Evolutionary conservation across 1,139 yeast genomes (phyloP).

Genomic region (Sporopachydermia cereana): DNA sequence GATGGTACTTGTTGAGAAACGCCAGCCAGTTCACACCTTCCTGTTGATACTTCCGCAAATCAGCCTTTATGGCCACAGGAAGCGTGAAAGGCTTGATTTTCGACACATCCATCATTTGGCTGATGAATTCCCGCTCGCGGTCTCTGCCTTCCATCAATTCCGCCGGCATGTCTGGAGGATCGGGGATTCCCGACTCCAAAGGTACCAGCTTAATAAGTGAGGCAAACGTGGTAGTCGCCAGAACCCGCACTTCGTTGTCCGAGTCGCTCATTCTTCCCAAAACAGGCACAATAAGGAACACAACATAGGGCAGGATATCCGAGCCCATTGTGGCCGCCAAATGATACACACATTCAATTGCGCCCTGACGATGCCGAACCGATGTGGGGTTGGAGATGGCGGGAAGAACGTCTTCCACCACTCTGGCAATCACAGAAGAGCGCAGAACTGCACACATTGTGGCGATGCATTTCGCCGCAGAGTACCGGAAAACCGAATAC

Average conservation of each 20-base stretch:
- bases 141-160: conserved; percentile 83
- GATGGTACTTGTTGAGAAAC: conserved; percentile 83
- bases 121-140: conserved; percentile 85
- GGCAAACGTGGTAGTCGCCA: conserved; percentile 95
- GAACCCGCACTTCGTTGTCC: conserved; percentile 73
- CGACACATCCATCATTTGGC: conserved; percentile 97
- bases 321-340: conserved; percentile 79
- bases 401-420: conserved; percentile 73
- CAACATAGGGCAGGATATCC: conserved; percentile 85
- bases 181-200: conserved; percentile 93
- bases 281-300: conserved; percentile 90
- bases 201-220: conserved; percentile 92
- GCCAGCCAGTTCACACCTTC: conserved; percentile 99
- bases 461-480: conserved; percentile 86
- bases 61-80: conserved; percentile 89
- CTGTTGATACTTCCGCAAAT: conserved; percentile 89
- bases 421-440: conserved; percentile 59
- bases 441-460: conserved; percentile 69
- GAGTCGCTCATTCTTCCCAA: conserved; percentile 97
- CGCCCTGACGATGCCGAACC: conserved; percentile 79
- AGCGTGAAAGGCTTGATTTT: conserved; percentile 79
- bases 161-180: conserved; percentile 85
- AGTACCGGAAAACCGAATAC: conserved; percentile 74
- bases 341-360: conserved; percentile 84
- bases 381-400: conserved; percentile 72